Conservation (phyloP, 2,329 filamentous ascomycete genomes). For the Grosmannia clavigera region DNA sequence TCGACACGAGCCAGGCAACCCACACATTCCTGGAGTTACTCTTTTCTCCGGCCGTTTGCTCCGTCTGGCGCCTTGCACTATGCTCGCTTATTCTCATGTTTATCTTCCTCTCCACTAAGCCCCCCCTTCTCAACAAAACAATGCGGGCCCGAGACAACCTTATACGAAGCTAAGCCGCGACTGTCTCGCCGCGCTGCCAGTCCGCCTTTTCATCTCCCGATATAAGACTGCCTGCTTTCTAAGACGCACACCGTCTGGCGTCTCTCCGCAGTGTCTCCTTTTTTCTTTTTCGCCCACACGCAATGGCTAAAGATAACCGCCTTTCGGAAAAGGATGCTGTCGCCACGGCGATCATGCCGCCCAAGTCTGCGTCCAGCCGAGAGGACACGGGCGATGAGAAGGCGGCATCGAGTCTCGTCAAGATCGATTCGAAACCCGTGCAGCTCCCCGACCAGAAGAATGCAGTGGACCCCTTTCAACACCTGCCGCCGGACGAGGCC, state of each 20-base stretch:
- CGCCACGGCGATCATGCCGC: slow-evolving; percentile 11
- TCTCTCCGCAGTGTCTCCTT: background rate
- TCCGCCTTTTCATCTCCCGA: background rate
- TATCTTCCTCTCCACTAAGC: background rate
- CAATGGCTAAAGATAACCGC: slow-evolving; percentile 1
- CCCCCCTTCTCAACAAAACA: background rate
- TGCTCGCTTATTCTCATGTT: background rate
- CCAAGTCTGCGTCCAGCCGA: slow-evolving; percentile 23
- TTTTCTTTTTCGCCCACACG: background rate
- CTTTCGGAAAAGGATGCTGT: slow-evolving; percentile 9
- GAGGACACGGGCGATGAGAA: slow-evolving; percentile 20
- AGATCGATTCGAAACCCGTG: slow-evolving; percentile 31
- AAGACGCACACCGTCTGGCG: no score
- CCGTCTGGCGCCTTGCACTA: background rate
- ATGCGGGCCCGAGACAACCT: background rate
- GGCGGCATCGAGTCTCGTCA: slow-evolving; percentile 18
- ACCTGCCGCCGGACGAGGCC: slow-evolving; percentile 54
- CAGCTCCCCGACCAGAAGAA: slow-evolving; percentile 1
- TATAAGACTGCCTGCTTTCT: no score
- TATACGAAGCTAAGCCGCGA: background rate
- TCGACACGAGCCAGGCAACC: no score
- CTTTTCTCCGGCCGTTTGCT: background rate
- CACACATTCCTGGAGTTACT: background rate
- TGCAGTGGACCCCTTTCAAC: slow-evolving; percentile 37
- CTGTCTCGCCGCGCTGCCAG: background rate